These are phyloP conservation scores for Penicillium rolfsii DNA, from an alignment of 2,329 filamentous ascomycete genomes.

Conservation along the genomic window DNA sequence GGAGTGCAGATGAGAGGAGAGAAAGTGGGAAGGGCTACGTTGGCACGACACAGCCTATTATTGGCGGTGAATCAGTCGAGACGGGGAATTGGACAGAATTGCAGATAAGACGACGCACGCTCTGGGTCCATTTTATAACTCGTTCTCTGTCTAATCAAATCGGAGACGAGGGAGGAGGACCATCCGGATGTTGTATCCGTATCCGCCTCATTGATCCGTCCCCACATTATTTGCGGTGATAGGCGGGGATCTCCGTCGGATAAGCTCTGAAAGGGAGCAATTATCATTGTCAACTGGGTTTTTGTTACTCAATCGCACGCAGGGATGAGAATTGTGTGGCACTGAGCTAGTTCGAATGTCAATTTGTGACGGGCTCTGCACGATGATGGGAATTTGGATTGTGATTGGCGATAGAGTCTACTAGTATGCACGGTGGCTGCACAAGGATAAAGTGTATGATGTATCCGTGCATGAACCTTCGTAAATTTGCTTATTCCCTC, in stretches of 20 bases:
- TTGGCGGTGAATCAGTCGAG: not conserved
- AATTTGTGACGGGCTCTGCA: not conserved
- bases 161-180: slow-evolving; percentile 14
- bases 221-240: slow-evolving; percentile 12
- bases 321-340: not conserved
- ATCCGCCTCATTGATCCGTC: slow-evolving; percentile 31
- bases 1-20: not conserved
- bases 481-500: not conserved
- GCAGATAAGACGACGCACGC: slow-evolving; percentile 7
- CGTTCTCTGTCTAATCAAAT: slow-evolving; percentile 1
- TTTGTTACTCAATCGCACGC: slow-evolving; percentile 4
- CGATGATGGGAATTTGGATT: not conserved
- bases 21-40: not conserved
- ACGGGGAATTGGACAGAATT: slow-evolving; percentile 14
- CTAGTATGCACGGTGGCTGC: not conserved
- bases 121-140: slow-evolving; percentile 25
- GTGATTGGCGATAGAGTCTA: not conserved
- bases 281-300: not conserved
- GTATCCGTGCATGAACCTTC: not conserved
- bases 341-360: not conserved
- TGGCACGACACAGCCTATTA: not conserved
- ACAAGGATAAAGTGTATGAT: not conserved
- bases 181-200: slow-evolving; percentile 25
- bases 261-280: not conserved
- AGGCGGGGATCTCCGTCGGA: slow-evolving; percentile 4